Evolutionary conservation across 176 grass and related monocot species (phyloP).

Genomic region (Musa schizocarpa): DNA sequence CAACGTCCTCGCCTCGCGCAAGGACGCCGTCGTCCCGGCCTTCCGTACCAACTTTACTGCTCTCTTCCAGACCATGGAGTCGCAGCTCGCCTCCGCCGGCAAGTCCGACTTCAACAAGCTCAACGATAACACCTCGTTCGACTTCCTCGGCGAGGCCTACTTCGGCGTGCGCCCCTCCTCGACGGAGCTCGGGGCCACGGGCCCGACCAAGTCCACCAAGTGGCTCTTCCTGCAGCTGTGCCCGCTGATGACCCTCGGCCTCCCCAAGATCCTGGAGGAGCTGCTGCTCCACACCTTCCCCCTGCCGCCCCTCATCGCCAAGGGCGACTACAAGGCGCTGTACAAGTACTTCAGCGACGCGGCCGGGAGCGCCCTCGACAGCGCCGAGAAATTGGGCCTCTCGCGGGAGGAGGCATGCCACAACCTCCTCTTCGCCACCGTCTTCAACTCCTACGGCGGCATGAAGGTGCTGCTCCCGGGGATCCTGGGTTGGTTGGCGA

Average conservation of each 20-base stretch:
- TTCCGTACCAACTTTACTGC: constrained; percentile 46
- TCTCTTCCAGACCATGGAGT: constrained; percentile 45
- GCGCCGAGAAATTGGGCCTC: constrained; percentile 37
- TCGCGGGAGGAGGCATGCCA: constrained; percentile 52
- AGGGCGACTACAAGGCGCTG: constrained; percentile 42
- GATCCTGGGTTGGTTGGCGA: constrained; percentile 26
- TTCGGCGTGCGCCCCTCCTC: constrained; percentile 41
- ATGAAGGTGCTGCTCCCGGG: constrained; percentile 48
- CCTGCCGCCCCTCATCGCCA: constrained; percentile 31
- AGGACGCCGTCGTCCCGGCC: constrained; percentile 33
- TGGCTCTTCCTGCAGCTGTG: constrained; percentile 54
- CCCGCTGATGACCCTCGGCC: constrained; percentile 38
- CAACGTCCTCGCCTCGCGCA: constrained; percentile 48
- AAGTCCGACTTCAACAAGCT: constrained; percentile 50
- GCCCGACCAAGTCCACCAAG: constrained; percentile 30
- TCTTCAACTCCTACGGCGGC: constrained; percentile 61
- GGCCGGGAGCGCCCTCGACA: constrained; percentile 25
- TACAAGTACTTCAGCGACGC: constrained; percentile 36
- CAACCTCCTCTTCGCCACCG: constrained; percentile 58
- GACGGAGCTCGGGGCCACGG: constrained; percentile 17
- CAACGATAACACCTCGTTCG: constrained; percentile 51
- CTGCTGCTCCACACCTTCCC: constrained; percentile 49
- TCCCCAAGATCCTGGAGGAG: constrained; percentile 56
- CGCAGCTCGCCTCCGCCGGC: constrained; percentile 20
- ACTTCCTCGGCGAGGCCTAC: constrained; percentile 64